Conservation (phyloP, 73 alveolate genomes). For the Halteria grandinella region DNA sequence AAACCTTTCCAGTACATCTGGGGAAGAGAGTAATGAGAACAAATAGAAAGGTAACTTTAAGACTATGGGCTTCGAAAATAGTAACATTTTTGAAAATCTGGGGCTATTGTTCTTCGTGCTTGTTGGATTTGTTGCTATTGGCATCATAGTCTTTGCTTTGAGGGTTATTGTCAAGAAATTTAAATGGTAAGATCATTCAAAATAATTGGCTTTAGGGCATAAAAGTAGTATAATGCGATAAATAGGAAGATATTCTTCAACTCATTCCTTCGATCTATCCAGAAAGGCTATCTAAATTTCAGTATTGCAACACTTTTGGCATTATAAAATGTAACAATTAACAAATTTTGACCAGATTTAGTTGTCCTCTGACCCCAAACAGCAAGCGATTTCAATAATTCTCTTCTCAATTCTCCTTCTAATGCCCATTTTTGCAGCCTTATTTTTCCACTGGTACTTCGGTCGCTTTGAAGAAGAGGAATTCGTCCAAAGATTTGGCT, state of each 20-base stretch:
- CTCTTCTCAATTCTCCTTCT: no score
- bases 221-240: neutral
- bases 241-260: conserved; percentile 15
- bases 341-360: no score
- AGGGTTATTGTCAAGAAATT: neutral
- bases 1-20: no score
- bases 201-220: neutral
- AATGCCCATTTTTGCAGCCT: no score
- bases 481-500: conserved; percentile 4
- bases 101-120: neutral
- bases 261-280: neutral
- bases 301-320: neutral
- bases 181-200: neutral
- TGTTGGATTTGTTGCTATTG: neutral
- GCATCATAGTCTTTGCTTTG: neutral
- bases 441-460: neutral
- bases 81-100: neutral
- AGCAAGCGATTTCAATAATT: no score
- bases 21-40: neutral
- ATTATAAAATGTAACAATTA: neutral
- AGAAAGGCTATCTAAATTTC: conserved; percentile 16
- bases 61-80: neutral
- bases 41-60: neutral
- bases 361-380: no score
- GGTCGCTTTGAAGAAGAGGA: neutral